Percentiles rank a stretch among this genome's conserved stretches.
phyloP scores from a whole-genome alignment of 164 flowering plant species.

The Nymphaea thermarum region DNA sequence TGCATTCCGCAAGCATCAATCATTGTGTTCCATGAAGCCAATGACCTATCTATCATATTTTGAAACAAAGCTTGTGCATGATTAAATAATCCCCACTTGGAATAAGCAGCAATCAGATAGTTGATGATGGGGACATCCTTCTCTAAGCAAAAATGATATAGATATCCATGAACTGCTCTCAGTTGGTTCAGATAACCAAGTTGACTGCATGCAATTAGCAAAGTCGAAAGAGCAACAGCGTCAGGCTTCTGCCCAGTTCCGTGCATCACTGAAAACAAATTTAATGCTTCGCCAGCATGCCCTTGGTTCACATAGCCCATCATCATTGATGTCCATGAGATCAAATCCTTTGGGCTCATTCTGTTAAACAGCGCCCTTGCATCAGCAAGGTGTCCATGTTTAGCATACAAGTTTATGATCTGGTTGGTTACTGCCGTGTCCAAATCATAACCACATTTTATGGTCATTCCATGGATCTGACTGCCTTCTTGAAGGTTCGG shows the following conservation, averaged over 20 bases:
- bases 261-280: constrained; percentile 25
- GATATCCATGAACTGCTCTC: constrained; percentile 33
- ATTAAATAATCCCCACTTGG: constrained; percentile 36
- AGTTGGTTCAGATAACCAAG: constrained; percentile 25
- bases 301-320: constrained; percentile 27
- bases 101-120: constrained; percentile 38
- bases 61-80: constrained; percentile 26
- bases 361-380: constrained; percentile 30
- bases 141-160: constrained; percentile 21
- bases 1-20: constrained; percentile 39
- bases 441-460: constrained; percentile 25
- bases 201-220: constrained; percentile 38
- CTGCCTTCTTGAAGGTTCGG: constrained; percentile 23
- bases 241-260: constrained; percentile 24
- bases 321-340: constrained; percentile 58
- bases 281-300: constrained; percentile 28
- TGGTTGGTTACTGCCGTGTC: constrained; percentile 33
- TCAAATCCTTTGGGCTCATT: constrained; percentile 31
- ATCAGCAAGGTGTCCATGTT: constrained; percentile 24
- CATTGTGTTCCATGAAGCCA: constrained; percentile 40
- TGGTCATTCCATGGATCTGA: constrained; percentile 31
- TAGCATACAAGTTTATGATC: constrained; percentile 36
- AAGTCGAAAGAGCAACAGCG: constrained; percentile 21
- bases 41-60: constrained; percentile 3
- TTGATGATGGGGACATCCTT: constrained; percentile 21